Conservation (phyloP, 345 rosid genomes). For the Citrus inodora region DNA sequence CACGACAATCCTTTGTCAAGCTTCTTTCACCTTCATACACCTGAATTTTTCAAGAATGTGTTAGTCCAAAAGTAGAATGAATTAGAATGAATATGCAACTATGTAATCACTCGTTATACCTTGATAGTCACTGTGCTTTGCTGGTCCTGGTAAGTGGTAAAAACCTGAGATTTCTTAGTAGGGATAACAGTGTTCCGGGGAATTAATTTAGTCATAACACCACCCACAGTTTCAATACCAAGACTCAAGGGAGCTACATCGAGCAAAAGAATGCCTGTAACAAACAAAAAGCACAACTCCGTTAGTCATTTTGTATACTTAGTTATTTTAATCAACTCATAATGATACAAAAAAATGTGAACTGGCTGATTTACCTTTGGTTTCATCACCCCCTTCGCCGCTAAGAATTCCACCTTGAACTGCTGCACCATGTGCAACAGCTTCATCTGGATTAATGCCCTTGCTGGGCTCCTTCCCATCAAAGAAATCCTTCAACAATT, state of each 20-base stretch:
- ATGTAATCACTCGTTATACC: constrained; percentile 15
- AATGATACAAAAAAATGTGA: neutral
- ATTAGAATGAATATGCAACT: neutral
- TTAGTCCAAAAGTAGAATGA: neutral
- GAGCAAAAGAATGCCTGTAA: constrained; percentile 41
- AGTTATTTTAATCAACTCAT: neutral
- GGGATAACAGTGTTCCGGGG: constrained; percentile 56
- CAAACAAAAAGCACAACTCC: neutral
- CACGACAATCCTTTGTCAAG: constrained; percentile 45
- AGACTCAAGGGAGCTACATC: constrained; percentile 51
- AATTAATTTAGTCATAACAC: constrained; percentile 58
- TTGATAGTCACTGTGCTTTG: constrained; percentile 46
- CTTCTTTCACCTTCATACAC: constrained; percentile 56
- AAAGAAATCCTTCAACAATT: constrained; percentile 47
- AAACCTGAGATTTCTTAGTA: constrained; percentile 40
- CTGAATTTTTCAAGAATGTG: constrained; percentile 5
- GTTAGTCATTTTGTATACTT: neutral
- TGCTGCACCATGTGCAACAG: constrained; percentile 61
- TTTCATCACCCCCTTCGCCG: constrained; percentile 45
- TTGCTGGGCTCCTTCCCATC: constrained; percentile 49
- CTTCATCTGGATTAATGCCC: constrained; percentile 61
- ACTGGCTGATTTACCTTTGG: constrained; percentile 23
- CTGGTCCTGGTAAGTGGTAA: constrained; percentile 51
- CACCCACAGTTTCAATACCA: constrained; percentile 55
- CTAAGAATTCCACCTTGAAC: constrained; percentile 51